These are phyloP conservation scores for Penicillium polonicum DNA, from an alignment of 2,329 filamentous ascomycete species.

Conservation along the genomic window DNA sequence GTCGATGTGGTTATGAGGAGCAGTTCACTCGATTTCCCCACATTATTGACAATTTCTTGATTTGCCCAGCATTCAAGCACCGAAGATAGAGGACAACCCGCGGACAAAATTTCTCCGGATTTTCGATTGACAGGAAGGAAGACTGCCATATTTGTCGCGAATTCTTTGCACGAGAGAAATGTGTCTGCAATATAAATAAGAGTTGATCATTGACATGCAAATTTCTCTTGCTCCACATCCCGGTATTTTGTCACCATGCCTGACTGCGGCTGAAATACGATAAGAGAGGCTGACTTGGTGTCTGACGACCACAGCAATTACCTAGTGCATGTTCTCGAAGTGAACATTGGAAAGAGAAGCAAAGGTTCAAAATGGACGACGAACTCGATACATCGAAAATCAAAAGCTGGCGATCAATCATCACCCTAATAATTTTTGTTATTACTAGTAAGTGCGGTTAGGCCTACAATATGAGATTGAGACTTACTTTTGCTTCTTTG, in stretches of 20 bases:
- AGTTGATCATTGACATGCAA: background rate
- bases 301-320: background rate
- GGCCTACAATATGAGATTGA: background rate
- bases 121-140: background rate
- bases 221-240: constrained; percentile 8
- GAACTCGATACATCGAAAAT: constrained; percentile 57
- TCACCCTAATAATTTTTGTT: constrained; percentile 68
- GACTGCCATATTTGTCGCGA: background rate
- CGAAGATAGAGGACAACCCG: no score
- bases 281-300: constrained; percentile 10
- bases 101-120: background rate
- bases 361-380: constrained; percentile 24
- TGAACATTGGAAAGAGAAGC: background rate
- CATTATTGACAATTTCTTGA: background rate
- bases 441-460: constrained; percentile 61
- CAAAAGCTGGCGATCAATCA: constrained; percentile 65
- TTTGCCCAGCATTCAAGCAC: background rate
- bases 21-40: background rate
- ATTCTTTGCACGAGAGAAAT: background rate
- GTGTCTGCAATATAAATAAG: background rate
- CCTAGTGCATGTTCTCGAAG: background rate
- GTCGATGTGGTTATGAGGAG: background rate
- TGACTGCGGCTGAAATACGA: background rate
- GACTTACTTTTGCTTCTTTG: constrained; percentile 4
- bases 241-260: constrained; percentile 8